Evolutionary conservation across 2,329 filamentous ascomycete genomes (phyloP).

Genomic region (Alternaria rosae): DNA sequence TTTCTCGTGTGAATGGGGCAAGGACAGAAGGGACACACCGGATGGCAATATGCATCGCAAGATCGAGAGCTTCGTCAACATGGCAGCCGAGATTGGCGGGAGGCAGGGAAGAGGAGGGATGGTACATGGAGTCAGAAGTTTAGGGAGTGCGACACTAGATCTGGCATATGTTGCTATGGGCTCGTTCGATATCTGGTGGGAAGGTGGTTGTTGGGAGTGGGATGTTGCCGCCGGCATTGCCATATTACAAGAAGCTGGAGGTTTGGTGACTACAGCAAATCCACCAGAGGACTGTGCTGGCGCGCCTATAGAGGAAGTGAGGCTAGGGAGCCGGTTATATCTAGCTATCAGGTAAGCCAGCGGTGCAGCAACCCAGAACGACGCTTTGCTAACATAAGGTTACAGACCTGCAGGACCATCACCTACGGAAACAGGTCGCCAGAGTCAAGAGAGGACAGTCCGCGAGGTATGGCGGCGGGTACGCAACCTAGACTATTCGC

Average conservation of each 20-base stretch:
- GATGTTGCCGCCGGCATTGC: slow-evolving; percentile 80
- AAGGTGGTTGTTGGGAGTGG: slow-evolving; percentile 84
- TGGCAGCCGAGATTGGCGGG: slow-evolving; percentile 72
- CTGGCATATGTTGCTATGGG: slow-evolving; percentile 79
- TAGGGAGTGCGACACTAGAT: slow-evolving; percentile 77
- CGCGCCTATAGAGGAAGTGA: slow-evolving; percentile 65
- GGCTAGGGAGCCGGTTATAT: slow-evolving; percentile 73
- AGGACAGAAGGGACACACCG: slow-evolving; percentile 71
- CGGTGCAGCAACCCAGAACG: neutral
- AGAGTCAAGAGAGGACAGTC: slow-evolving; percentile 74
- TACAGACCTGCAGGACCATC: slow-evolving; percentile 69
- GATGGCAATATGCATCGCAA: slow-evolving; percentile 76
- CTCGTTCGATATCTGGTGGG: slow-evolving; percentile 82
- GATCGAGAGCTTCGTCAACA: slow-evolving; percentile 76
- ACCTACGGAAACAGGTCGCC: slow-evolving; percentile 66
- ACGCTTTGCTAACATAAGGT: neutral
- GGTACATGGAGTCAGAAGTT: slow-evolving; percentile 77
- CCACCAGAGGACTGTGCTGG: slow-evolving; percentile 67
- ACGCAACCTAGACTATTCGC: slow-evolving; percentile 68
- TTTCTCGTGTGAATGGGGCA: slow-evolving; percentile 81
- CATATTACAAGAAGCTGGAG: slow-evolving; percentile 76
- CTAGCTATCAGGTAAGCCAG: slow-evolving; percentile 68
- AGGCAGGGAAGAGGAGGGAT: slow-evolving; percentile 74
- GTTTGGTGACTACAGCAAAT: slow-evolving; percentile 76
- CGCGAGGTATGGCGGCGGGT: slow-evolving; percentile 77